These are phyloP conservation scores for Jatropha multifida DNA, from an alignment of 441 rosid species.

Conservation along the genomic window DNA sequence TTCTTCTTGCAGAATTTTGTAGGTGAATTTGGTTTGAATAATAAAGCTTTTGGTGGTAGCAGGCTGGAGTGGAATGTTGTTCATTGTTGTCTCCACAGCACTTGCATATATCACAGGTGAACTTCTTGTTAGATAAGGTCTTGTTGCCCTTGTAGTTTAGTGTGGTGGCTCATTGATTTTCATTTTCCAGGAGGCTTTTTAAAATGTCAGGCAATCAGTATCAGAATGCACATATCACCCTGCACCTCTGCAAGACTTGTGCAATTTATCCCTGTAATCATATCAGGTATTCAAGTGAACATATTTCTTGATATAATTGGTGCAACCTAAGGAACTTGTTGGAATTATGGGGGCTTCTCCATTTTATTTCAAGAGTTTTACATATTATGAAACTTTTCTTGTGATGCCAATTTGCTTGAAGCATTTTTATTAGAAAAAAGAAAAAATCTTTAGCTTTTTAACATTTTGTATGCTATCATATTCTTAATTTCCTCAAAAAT, in stretches of 20 bases:
- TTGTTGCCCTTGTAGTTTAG: background rate
- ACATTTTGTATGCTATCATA: background rate
- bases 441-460: background rate
- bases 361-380: background rate
- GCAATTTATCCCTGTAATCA: background rate
- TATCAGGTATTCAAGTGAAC: conserved; percentile 9
- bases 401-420: background rate
- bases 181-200: conserved; percentile 7
- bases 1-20: conserved; percentile 17
- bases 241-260: background rate
- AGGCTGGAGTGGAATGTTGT: background rate
- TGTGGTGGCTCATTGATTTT: background rate
- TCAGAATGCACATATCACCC: background rate
- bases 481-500: background rate
- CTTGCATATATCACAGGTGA: conserved; percentile 13
- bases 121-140: conserved; percentile 7
- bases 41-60: conserved; percentile 5
- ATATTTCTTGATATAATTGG: background rate
- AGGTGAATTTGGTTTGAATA: conserved; percentile 1
- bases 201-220: background rate
- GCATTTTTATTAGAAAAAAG: too few species aligned
- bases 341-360: background rate
- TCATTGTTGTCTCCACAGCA: background rate
- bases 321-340: too few species aligned
- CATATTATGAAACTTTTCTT: background rate